phyloP scores from a whole-genome alignment of 2,329 filamentous ascomycete genomes.

The Phaeosphaeriaceae sp. region DNA sequence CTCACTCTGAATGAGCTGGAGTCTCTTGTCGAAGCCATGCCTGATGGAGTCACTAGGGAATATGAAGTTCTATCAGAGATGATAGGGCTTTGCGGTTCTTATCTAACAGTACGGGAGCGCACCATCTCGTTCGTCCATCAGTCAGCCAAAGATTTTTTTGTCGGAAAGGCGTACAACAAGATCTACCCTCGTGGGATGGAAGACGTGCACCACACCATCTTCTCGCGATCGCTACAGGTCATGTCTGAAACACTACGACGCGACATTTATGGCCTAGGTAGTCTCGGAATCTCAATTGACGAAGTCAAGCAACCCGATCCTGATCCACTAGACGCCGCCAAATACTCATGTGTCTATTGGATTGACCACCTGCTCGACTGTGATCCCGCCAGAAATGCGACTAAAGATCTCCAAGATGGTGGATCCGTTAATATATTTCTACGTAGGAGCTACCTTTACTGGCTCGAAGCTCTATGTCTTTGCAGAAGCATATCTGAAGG shows the following conservation, averaged over 20 bases:
- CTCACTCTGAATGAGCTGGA: slow-evolving; percentile 1
- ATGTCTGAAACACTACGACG: slow-evolving; percentile 13
- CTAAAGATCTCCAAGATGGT: no score
- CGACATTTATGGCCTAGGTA: slow-evolving; percentile 18
- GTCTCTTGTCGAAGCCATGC: slow-evolving; percentile 1
- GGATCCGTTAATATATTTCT: neutral
- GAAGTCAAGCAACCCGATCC: slow-evolving; percentile 24
- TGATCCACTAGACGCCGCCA: slow-evolving; percentile 8
- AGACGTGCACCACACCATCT: neutral
- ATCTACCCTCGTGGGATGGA: neutral
- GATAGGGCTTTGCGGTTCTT: slow-evolving; percentile 47
- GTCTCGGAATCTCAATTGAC: slow-evolving; percentile 19
- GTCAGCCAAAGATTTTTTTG: slow-evolving; percentile 54
- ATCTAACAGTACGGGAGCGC: slow-evolving; percentile 44
- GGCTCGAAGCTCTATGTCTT: no score
- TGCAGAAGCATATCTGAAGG: slow-evolving; percentile 10
- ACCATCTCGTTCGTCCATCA: slow-evolving; percentile 22
- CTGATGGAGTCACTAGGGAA: neutral
- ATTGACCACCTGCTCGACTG: slow-evolving; percentile 37
- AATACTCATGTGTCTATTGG: slow-evolving; percentile 45
- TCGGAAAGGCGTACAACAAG: slow-evolving; percentile 25
- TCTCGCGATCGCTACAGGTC: slow-evolving; percentile 6
- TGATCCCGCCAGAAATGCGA: neutral
- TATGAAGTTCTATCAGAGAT: slow-evolving; percentile 1
- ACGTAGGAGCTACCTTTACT: neutral